Percentiles rank a stretch among this genome's conserved stretches.
Evolutionary conservation across 768 basidiomycete species (phyloP).

Genomic region (Piloderma croceum): DNA sequence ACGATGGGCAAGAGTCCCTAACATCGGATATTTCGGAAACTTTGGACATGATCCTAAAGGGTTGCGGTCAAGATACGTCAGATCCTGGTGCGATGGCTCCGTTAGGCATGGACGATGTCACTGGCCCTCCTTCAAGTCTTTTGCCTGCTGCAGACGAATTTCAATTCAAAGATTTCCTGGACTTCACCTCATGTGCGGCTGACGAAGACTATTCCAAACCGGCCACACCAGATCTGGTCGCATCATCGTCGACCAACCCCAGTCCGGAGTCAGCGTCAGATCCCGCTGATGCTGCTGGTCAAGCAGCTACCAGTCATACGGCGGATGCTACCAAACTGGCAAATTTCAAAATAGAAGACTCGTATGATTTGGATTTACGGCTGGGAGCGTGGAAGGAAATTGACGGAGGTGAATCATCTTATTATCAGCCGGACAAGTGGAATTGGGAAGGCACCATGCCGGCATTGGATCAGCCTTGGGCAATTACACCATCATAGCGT

Average conservation of each 20-base stretch:
- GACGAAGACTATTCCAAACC: slow-evolving; percentile 68
- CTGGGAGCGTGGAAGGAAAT: slow-evolving; percentile 63
- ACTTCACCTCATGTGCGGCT: slow-evolving; percentile 51
- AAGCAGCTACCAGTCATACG: slow-evolving; percentile 34
- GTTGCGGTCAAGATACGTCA: slow-evolving; percentile 36
- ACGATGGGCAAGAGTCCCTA: slow-evolving; percentile 38
- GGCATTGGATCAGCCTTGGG: slow-evolving; percentile 65
- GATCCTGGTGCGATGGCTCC: slow-evolving; percentile 27
- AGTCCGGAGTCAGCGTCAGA: slow-evolving; percentile 74
- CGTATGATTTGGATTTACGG: slow-evolving; percentile 37
- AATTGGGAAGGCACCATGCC: slow-evolving; percentile 72
- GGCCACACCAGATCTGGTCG: slow-evolving; percentile 68
- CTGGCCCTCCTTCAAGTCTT: slow-evolving; percentile 23
- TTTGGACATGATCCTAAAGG: slow-evolving; percentile 59
- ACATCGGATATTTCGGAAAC: slow-evolving; percentile 52
- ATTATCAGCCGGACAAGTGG: slow-evolving; percentile 53
- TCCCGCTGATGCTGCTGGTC: slow-evolving; percentile 45
- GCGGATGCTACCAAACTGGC: slow-evolving; percentile 35
- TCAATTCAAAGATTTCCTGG: slow-evolving; percentile 60
- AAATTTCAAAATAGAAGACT: slow-evolving; percentile 44
- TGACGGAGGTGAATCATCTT: slow-evolving; percentile 69
- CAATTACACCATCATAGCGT: slow-evolving; percentile 50
- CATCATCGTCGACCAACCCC: slow-evolving; percentile 66
- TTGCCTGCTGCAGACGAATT: slow-evolving; percentile 29
- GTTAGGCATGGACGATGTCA: slow-evolving; percentile 22